Conservation (phyloP, 2,329 filamentous ascomycete genomes). For the Didymella lethalis region DNA sequence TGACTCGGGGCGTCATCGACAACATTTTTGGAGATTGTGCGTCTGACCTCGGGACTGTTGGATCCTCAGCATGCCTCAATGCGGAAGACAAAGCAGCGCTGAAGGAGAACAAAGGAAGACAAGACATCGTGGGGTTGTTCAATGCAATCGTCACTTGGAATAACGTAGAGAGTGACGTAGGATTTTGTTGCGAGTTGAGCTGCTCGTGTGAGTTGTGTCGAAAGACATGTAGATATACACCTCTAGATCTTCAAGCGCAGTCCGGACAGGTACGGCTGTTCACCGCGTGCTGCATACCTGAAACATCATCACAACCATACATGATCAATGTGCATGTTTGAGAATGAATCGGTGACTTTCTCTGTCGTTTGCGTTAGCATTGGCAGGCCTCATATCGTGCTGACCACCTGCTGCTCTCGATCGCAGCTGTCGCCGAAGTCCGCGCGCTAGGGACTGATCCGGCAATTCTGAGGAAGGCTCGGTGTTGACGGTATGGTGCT, state of each 20-base stretch:
- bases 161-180: no score
- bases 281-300: constrained; percentile 1
- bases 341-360: not conserved
- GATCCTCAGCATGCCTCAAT: not conserved
- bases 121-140: constrained; percentile 1
- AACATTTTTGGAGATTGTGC: not conserved
- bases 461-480: constrained; percentile 1
- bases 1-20: not conserved
- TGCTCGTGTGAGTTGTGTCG: no score
- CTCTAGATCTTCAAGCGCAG: not conserved
- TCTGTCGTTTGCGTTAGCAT: not conserved
- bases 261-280: constrained; percentile 1
- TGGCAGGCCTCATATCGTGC: not conserved
- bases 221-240: not conserved
- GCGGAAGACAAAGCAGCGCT: not conserved
- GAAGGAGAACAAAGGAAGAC: constrained; percentile 17
- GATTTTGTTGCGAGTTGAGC: no score
- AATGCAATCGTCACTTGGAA: not conserved
- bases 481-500: constrained; percentile 1
- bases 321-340: not conserved
- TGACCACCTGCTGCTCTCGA: not conserved
- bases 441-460: constrained; percentile 12
- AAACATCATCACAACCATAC: constrained; percentile 14
- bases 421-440: constrained; percentile 5
- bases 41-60: no score